Evolutionary conservation across 2,329 filamentous ascomycete genomes (phyloP).

Genomic region (Talaromyces sp.): DNA sequence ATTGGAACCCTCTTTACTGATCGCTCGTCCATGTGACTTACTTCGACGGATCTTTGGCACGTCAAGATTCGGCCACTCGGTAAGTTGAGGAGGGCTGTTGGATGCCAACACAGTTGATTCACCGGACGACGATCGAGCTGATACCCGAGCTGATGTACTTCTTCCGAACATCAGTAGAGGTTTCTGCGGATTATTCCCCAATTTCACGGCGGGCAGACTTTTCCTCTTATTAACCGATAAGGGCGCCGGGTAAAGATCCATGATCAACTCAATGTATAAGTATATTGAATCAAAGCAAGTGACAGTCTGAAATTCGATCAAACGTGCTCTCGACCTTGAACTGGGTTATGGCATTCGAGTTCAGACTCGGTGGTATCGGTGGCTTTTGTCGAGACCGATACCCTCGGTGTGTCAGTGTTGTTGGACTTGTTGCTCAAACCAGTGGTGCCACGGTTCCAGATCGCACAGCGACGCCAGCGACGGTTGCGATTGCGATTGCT

Average conservation of each 20-base stretch:
- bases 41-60: constrained; percentile 24
- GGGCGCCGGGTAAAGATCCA: constrained; percentile 43
- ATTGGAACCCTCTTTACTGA: neutral
- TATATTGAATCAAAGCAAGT: neutral
- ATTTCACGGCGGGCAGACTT: constrained; percentile 6
- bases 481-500: neutral
- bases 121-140: constrained; percentile 15
- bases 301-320: constrained; percentile 18
- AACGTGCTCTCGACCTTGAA: constrained; percentile 24
- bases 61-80: constrained; percentile 23
- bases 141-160: neutral
- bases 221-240: constrained; percentile 50
- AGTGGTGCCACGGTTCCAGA: constrained; percentile 5
- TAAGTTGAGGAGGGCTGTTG: constrained; percentile 24
- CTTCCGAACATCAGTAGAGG: constrained; percentile 21
- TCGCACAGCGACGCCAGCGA: neutral
- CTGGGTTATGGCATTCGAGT: constrained; percentile 28
- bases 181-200: constrained; percentile 20
- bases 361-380: constrained; percentile 28
- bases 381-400: constrained; percentile 32
- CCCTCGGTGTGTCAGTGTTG: constrained; percentile 33
- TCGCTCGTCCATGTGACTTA: neutral
- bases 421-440: constrained; percentile 25
- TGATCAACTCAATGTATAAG: constrained; percentile 6
- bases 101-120: constrained; percentile 22